These are phyloP conservation scores for Penicillium sp. DNA, from an alignment of 2,329 filamentous ascomycete genomes.

Conservation along the genomic window DNA sequence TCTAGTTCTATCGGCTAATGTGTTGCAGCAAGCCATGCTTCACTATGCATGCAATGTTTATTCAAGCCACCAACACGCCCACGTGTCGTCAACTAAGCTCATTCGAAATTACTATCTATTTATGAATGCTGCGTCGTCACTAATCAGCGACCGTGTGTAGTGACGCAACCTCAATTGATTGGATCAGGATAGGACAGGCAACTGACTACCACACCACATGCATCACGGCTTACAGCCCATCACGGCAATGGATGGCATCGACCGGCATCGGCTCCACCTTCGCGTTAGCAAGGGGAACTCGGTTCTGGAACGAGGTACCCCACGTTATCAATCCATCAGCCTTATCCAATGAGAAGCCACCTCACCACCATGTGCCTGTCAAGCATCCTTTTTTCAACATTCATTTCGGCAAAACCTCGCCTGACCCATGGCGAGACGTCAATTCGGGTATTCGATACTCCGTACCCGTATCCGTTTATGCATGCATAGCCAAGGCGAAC, in stretches of 20 bases:
- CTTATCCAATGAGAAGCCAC: not conserved
- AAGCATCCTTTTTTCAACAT: not conserved
- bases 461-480: not conserved
- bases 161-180: too few relatives aligned
- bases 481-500: not conserved
- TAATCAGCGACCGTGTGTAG: too few relatives aligned
- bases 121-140: too few relatives aligned
- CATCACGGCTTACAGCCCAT: not conserved
- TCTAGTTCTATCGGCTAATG: not conserved
- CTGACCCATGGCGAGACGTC: not conserved
- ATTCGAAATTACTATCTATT: too few relatives aligned
- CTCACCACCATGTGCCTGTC: not conserved
- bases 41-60: too few relatives aligned
- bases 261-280: not conserved
- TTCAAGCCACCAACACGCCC: too few relatives aligned
- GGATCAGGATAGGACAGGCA: not conserved
- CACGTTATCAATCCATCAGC: not conserved
- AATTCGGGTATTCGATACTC: not conserved
- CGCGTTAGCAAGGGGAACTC: not conserved
- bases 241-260: not conserved
- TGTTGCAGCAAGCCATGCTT: too few relatives aligned
- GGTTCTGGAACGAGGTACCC: not conserved
- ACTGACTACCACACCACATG: not conserved
- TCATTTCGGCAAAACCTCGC: not conserved
- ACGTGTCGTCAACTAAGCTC: too few relatives aligned